phyloP scores from a whole-genome alignment of 2,329 filamentous ascomycete species.

The Waltergamsia citrina region DNA sequence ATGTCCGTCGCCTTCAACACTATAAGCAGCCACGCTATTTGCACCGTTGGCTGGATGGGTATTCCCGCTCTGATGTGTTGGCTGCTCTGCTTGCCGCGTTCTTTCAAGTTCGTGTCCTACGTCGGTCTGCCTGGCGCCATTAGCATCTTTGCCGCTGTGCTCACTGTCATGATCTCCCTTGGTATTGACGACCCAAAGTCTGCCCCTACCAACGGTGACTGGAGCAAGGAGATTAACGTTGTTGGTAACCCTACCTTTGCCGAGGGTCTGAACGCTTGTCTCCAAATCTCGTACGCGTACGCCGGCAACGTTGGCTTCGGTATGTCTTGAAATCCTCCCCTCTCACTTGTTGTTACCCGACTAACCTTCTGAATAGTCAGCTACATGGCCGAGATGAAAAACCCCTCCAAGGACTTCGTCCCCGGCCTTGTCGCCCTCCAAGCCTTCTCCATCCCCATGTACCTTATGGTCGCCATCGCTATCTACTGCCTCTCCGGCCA shows the following conservation, averaged over 20 bases:
- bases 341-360: too few relatives aligned
- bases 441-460: slow-evolving; percentile 20
- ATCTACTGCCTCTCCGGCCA: slow-evolving; percentile 22
- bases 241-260: slow-evolving; percentile 19
- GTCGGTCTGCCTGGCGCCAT: slow-evolving; percentile 18
- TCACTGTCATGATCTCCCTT: slow-evolving; percentile 26
- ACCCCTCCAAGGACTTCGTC: slow-evolving; percentile 19
- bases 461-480: slow-evolving; percentile 18
- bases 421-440: slow-evolving; percentile 20
- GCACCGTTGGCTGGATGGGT: slow-evolving; percentile 57
- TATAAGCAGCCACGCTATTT: slow-evolving; percentile 49
- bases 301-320: too few relatives aligned
- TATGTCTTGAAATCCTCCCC: too few relatives aligned
- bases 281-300: slow-evolving; percentile 25
- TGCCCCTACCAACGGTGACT: slow-evolving; percentile 16
- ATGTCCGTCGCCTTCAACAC: slow-evolving; percentile 62
- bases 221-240: slow-evolving; percentile 17
- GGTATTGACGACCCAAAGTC: slow-evolving; percentile 17
- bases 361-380: background rate
- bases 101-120: slow-evolving; percentile 37
- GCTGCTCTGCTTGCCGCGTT: slow-evolving; percentile 56
- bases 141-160: slow-evolving; percentile 21
- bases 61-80: slow-evolving; percentile 54
- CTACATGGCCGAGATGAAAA: slow-evolving; percentile 22
- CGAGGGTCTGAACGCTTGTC: slow-evolving; percentile 19